These are phyloP conservation scores for Neopestalotiopsis clavispora DNA, from an alignment of 2,329 filamentous ascomycete genomes.

Conservation along the genomic window DNA sequence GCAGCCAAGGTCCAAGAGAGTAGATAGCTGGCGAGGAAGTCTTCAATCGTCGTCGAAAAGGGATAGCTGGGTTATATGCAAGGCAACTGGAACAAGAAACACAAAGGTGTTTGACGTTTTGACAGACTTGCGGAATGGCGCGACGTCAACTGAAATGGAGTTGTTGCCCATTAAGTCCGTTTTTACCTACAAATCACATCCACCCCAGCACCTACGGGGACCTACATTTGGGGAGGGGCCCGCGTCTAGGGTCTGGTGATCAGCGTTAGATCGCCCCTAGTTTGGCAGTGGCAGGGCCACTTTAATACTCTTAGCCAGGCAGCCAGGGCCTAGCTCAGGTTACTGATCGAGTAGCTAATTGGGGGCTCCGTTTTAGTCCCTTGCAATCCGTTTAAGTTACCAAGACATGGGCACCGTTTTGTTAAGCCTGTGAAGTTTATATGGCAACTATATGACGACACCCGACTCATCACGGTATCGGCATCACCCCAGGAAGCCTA, in stretches of 20 bases:
- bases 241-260: slow-evolving; percentile 11
- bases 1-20: background rate
- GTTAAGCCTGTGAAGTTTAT: background rate
- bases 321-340: background rate
- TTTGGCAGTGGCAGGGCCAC: slow-evolving; percentile 6
- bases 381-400: background rate
- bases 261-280: slow-evolving; percentile 8
- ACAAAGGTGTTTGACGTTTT: slow-evolving; percentile 3
- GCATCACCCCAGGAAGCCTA: too few relatives aligned
- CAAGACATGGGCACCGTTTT: background rate
- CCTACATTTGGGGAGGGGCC: background rate
- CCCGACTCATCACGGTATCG: too few relatives aligned
- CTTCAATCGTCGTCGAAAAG: background rate
- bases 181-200: background rate
- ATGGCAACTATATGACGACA: too few relatives aligned
- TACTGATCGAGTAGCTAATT: background rate
- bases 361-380: background rate
- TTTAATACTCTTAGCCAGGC: background rate
- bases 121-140: background rate
- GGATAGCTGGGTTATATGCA: background rate
- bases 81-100: background rate
- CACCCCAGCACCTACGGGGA: slow-evolving; percentile 2
- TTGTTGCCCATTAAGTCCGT: background rate
- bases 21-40: background rate
- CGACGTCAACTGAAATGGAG: slow-evolving; percentile 12